Conservation (phyloP, 2,329 filamentous ascomycete species). For the Sporothrix schenckii region DNA sequence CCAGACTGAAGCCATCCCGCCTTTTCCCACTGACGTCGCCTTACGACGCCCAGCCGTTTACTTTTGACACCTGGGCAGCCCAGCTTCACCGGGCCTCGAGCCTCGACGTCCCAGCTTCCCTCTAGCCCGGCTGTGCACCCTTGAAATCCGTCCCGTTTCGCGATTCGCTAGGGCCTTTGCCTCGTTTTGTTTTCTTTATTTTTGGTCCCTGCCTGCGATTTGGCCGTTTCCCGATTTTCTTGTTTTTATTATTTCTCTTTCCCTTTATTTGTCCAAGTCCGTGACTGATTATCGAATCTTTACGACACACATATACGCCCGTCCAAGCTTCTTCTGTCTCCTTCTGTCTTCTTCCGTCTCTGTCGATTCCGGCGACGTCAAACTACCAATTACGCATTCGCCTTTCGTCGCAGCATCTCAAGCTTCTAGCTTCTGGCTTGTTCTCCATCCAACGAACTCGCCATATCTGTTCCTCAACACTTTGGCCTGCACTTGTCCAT, state of each 20-base stretch:
- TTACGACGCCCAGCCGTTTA: neutral
- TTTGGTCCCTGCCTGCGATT: constrained; percentile 6
- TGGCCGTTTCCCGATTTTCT: neutral
- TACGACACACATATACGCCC: neutral
- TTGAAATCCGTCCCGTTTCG: constrained; percentile 11
- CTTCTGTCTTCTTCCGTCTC: neutral
- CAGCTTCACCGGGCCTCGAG: constrained; percentile 9
- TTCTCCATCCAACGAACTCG: neutral
- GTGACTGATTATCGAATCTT: neutral
- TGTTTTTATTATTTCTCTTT: neutral
- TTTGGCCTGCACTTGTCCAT: constrained; percentile 7
- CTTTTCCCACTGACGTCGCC: neutral
- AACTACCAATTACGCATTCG: neutral
- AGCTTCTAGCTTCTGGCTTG: neutral
- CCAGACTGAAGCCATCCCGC: neutral
- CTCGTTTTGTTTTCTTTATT: constrained; percentile 6
- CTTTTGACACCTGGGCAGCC: neutral
- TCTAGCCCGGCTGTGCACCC: constrained; percentile 19
- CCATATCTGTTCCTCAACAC: constrained; percentile 17
- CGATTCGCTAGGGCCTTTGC: constrained; percentile 18
- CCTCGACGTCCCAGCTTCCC: constrained; percentile 15
- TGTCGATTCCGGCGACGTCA: neutral
- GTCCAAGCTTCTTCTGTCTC: neutral
- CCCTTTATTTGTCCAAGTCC: neutral
- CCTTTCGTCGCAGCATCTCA: neutral